phyloP scores from a whole-genome alignment of 1,139 yeast species.

The Tardiomyces blankii region DNA sequence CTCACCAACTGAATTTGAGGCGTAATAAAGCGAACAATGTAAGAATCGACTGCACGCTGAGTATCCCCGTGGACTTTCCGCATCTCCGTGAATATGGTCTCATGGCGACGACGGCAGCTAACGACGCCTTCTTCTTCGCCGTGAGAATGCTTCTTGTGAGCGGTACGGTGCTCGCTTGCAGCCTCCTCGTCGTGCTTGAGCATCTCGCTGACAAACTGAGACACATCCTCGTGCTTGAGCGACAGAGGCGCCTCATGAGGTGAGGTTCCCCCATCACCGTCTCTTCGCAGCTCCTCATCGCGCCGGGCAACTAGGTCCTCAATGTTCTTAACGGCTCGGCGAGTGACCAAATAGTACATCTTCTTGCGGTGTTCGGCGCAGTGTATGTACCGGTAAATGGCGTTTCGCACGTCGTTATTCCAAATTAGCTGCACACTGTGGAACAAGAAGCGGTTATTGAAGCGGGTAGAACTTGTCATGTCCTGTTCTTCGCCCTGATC shows the following conservation, averaged over 20 bases:
- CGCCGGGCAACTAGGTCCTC: slow-evolving; percentile 33
- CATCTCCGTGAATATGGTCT: slow-evolving; percentile 2
- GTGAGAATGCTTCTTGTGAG: no score
- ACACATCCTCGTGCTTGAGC: background rate
- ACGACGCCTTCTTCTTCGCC: background rate
- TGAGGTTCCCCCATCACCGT: no score
- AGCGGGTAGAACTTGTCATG: slow-evolving; percentile 26
- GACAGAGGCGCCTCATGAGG: no score
- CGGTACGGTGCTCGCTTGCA: background rate
- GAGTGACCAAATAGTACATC: slow-evolving; percentile 50
- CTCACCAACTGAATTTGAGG: slow-evolving; percentile 83
- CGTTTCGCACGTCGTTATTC: slow-evolving; percentile 59
- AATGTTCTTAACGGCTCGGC: slow-evolving; percentile 61
- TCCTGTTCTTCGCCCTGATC: background rate
- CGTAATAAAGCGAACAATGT: slow-evolving; percentile 57
- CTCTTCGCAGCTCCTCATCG: background rate
- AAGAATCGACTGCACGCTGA: slow-evolving; percentile 35
- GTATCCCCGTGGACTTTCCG: background rate
- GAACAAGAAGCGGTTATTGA: slow-evolving; percentile 67
- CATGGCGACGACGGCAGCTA: background rate
- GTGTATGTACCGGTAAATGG: slow-evolving; percentile 51
- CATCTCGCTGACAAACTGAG: background rate
- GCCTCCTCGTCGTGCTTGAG: slow-evolving; percentile 2
- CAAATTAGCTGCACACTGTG: slow-evolving; percentile 72
- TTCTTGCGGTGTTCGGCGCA: slow-evolving; percentile 46